Evolutionary conservation across 208 protist genomes (phyloP).

Genomic region (Leptomonas pyrrhocoris): DNA sequence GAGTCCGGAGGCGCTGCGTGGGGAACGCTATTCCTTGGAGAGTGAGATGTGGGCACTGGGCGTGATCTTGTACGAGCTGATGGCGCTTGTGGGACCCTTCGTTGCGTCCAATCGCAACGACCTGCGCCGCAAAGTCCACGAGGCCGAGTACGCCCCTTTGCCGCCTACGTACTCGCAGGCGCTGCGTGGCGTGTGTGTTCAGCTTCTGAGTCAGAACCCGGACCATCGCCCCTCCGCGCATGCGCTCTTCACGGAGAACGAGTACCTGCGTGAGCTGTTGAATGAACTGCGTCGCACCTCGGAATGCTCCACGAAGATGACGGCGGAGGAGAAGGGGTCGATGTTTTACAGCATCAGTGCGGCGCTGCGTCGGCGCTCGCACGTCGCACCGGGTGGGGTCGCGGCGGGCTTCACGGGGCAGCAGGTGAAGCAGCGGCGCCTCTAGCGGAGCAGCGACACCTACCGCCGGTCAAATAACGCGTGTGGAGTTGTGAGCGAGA

Average conservation of each 20-base stretch:
- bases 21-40: conserved; percentile 89
- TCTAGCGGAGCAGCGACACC: conserved; percentile 4
- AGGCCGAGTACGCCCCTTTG: conserved; percentile 7
- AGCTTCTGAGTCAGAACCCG: conserved; percentile 19
- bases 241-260: conserved; percentile 30
- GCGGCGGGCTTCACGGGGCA: neutral
- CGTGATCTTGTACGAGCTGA: conserved; percentile 76
- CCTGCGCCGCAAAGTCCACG: conserved; percentile 14
- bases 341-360: conserved; percentile 32
- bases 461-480: neutral
- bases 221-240: conserved; percentile 19
- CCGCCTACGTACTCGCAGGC: conserved; percentile 7
- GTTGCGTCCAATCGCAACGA: conserved; percentile 36
- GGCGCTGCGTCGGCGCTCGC: conserved; percentile 19
- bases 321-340: conserved; percentile 21
- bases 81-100: conserved; percentile 74
- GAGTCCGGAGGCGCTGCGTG: conserved; percentile 83
- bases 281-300: conserved; percentile 34
- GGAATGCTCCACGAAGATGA: conserved; percentile 34
- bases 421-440: conserved; percentile 12
- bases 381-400: conserved; percentile 1
- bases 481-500: conserved; percentile 6
- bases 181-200: conserved; percentile 23
- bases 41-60: conserved; percentile 89
- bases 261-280: conserved; percentile 30